phyloP scores from a whole-genome alignment of 1,139 yeast genomes.

The Hyphopichia wangnamkhiaoensis region DNA sequence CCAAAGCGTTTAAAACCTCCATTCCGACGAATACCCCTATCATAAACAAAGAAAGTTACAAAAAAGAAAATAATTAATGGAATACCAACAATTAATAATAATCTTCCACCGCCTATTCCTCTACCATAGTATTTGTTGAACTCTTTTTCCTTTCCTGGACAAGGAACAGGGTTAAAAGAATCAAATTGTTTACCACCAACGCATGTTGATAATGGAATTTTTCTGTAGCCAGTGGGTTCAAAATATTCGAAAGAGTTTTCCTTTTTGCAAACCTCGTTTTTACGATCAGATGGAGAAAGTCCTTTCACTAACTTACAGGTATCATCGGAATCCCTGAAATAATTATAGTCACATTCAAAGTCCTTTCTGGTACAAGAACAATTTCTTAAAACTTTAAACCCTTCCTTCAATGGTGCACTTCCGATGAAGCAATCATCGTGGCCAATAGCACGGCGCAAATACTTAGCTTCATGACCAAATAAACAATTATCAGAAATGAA shows the following conservation, averaged over 20 bases:
- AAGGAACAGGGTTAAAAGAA: slow-evolving; percentile 63
- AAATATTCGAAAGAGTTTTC: slow-evolving; percentile 57
- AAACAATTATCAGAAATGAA: slow-evolving; percentile 62
- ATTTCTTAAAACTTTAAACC: slow-evolving; percentile 58
- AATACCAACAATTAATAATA: slow-evolving; percentile 52
- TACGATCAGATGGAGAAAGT: slow-evolving; percentile 61
- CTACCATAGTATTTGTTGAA: slow-evolving; percentile 60
- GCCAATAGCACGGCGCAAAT: slow-evolving; percentile 67
- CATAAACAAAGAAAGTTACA: slow-evolving; percentile 74
- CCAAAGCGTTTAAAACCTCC: slow-evolving; percentile 84
- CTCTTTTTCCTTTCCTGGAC: slow-evolving; percentile 84
- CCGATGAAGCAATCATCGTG: slow-evolving; percentile 79
- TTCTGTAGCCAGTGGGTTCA: slow-evolving; percentile 49
- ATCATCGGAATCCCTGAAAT: slow-evolving; percentile 68
- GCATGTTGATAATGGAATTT: slow-evolving; percentile 47
- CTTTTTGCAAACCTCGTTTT: slow-evolving; percentile 58
- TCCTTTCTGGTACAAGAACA: slow-evolving; percentile 88
- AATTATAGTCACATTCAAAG: slow-evolving; percentile 93
- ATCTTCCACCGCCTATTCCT: slow-evolving; percentile 55
- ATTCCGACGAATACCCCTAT: slow-evolving; percentile 75
- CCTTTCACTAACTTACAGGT: slow-evolving; percentile 85
- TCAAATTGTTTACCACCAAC: slow-evolving; percentile 56
- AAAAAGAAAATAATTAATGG: slow-evolving; percentile 60
- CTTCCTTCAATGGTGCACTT: slow-evolving; percentile 65
- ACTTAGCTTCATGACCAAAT: slow-evolving; percentile 85